Evolutionary conservation across 192 early-diverging fungal species (phyloP).

Genomic region (Backusella mclennaniae): DNA sequence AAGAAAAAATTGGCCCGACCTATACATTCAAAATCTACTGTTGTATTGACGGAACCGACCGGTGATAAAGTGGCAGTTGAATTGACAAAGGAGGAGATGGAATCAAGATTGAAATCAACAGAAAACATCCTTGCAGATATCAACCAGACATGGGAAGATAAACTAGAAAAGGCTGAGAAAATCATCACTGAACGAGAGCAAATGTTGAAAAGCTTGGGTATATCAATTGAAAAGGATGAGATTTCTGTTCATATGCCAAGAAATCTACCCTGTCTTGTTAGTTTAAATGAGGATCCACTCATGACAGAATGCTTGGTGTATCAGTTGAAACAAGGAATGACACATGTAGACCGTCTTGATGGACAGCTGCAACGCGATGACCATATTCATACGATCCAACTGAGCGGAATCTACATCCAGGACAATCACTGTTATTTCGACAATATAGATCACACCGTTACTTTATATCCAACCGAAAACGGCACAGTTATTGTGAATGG

Average conservation of each 20-base stretch:
- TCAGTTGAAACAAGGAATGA: conserved; percentile 73
- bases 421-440: conserved; percentile 74
- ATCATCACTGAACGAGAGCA: conserved; percentile 72
- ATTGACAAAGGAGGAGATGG: conserved; percentile 52
- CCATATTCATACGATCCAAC: conserved; percentile 39
- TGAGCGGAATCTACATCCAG: conserved; percentile 57
- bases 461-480: conserved; percentile 55
- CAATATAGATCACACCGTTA: conserved; percentile 58
- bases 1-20: not conserved
- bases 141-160: conserved; percentile 83
- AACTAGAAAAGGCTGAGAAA: conserved; percentile 64
- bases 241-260: conserved; percentile 77
- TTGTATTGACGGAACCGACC: conserved; percentile 40
- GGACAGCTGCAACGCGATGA: conserved; percentile 13
- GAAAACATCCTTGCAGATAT: conserved; percentile 87
- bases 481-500: conserved; percentile 80
- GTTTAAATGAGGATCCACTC: conserved; percentile 85
- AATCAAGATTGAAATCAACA: conserved; percentile 76
- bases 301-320: conserved; percentile 90
- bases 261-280: conserved; percentile 81
- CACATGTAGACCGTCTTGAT: conserved; percentile 60
- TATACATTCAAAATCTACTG: conserved; percentile 13
- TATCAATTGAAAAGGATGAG: conserved; percentile 64
- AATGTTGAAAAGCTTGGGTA: conserved; percentile 77
- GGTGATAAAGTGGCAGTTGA: conserved; percentile 34